These are phyloP conservation scores for Hericium coralloides DNA, from an alignment of 768 basidiomycete genomes.

Conservation along the genomic window DNA sequence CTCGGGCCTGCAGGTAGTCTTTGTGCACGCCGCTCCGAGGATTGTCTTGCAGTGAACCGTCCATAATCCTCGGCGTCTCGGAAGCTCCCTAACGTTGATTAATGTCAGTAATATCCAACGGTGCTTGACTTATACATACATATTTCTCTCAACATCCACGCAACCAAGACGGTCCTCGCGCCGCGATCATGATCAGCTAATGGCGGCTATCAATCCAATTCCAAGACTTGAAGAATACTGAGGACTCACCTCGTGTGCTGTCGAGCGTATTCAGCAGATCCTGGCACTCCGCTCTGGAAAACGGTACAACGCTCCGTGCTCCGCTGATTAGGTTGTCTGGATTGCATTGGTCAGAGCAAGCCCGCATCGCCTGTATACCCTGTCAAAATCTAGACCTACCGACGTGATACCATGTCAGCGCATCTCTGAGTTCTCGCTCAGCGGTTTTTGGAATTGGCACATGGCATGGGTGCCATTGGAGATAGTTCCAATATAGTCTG, in stretches of 20 bases:
- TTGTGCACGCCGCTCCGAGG: conserved; percentile 12
- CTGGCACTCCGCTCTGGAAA: conserved; percentile 46
- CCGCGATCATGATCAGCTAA: conserved; percentile 21
- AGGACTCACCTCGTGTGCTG: conserved; percentile 7
- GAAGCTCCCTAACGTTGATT: conserved; percentile 26
- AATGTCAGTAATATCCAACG: not conserved
- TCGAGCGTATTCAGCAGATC: conserved; percentile 31
- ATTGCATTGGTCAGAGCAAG: not conserved
- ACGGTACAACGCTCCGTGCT: conserved; percentile 36
- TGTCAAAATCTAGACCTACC: conserved; percentile 13
- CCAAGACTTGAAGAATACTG: not conserved
- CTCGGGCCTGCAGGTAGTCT: conserved; percentile 14
- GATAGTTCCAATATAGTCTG: conserved; percentile 43
- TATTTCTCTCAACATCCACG: conserved; percentile 44
- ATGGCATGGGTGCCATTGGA: conserved; percentile 42
- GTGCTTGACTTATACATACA: conserved; percentile 18
- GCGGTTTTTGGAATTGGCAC: conserved; percentile 32
- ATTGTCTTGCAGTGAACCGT: conserved; percentile 23
- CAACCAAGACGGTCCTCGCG: conserved; percentile 36
- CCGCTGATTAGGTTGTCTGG: conserved; percentile 43
- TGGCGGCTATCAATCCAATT: not conserved
- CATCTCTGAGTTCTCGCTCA: conserved; percentile 37
- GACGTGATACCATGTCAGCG: conserved; percentile 42
- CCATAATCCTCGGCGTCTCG: conserved; percentile 39
- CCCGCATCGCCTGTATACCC: too few species aligned